A percentile compares a stretch with the other conserved stretches of the same genome.
Conservation (phyloP, 495 filamentous ascomycete species). For the Daldinia grandis region DNA sequence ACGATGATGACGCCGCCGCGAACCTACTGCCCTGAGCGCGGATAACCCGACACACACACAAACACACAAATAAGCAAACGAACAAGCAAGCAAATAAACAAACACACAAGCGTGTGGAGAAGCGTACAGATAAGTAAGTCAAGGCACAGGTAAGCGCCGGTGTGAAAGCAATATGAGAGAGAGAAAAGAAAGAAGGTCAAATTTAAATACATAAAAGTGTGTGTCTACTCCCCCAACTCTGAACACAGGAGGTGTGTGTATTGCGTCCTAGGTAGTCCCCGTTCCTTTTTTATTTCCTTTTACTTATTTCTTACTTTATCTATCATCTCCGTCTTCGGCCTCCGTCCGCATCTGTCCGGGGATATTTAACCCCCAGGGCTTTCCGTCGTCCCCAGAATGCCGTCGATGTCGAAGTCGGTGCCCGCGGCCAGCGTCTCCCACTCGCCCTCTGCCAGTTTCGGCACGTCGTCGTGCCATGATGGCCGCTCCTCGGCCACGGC, state of each 20-base stretch:
- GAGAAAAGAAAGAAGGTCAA: constrained; percentile 25
- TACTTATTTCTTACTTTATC: neutral
- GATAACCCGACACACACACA: neutral
- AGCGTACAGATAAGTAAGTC: constrained; percentile 10
- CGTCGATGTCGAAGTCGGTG: constrained; percentile 48
- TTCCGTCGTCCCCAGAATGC: constrained; percentile 39
- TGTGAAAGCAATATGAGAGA: constrained; percentile 9
- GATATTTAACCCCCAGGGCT: constrained; percentile 29
- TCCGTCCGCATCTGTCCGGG: neutral
- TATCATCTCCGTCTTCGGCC: neutral
- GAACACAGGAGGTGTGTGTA: neutral
- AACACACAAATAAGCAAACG: constrained; percentile 4
- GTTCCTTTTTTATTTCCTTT: neutral
- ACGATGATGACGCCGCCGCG: neutral
- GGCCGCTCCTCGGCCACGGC: neutral
- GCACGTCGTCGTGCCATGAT: constrained; percentile 39
- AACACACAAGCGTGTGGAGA: constrained; percentile 1
- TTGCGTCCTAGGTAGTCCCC: neutral
- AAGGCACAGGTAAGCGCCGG: constrained; percentile 14
- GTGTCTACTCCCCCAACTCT: constrained; percentile 7
- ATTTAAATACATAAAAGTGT: constrained; percentile 38
- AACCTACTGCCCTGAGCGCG: neutral
- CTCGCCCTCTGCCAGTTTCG: constrained; percentile 25
- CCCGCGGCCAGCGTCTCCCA: constrained; percentile 36
- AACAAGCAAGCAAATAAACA: neutral